Conservation (phyloP, 306 rosid species). For the Rubus idaeus region DNA sequence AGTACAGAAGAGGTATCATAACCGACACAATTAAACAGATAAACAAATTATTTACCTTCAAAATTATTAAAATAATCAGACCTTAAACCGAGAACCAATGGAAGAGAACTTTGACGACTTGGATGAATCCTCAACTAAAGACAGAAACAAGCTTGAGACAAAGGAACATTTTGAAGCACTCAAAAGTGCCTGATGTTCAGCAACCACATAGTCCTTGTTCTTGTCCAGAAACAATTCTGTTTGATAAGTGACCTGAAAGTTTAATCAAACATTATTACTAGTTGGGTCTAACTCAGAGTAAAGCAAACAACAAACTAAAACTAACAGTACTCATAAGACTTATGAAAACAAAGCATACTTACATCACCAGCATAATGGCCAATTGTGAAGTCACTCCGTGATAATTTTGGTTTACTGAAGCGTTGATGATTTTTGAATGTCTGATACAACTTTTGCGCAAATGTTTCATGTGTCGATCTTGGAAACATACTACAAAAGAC, state of each 20-base stretch:
- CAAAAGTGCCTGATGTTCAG: conserved; percentile 94
- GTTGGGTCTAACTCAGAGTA: conserved; percentile 24
- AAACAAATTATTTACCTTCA: conserved; percentile 14
- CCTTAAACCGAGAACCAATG: conserved; percentile 99
- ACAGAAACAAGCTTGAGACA: conserved; percentile 72
- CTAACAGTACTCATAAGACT: not conserved
- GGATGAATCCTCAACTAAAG: conserved; percentile 83
- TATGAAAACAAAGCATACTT: conserved; percentile 40
- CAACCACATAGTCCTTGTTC: conserved; percentile 99
- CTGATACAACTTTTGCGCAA: conserved; percentile 93
- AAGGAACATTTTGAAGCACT: conserved; percentile 79
- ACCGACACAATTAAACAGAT: conserved; percentile 26
- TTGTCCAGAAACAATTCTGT: conserved; percentile 97
- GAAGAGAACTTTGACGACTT: conserved; percentile 96
- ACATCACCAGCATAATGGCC: conserved; percentile 99
- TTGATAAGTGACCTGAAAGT: conserved; percentile 91
- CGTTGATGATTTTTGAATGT: conserved; percentile 92
- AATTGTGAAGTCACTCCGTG: conserved; percentile 96
- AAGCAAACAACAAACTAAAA: conserved; percentile 17
- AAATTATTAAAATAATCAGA: conserved; percentile 26
- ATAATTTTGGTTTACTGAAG: conserved; percentile 86
- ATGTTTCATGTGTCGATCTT: conserved; percentile 97
- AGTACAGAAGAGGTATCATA: conserved; percentile 33
- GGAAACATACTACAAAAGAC: conserved; percentile 90
- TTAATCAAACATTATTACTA: conserved; percentile 23